These are phyloP conservation scores for Neonectria ditissima DNA, from an alignment of 2,329 filamentous ascomycete species.

Conservation along the genomic window DNA sequence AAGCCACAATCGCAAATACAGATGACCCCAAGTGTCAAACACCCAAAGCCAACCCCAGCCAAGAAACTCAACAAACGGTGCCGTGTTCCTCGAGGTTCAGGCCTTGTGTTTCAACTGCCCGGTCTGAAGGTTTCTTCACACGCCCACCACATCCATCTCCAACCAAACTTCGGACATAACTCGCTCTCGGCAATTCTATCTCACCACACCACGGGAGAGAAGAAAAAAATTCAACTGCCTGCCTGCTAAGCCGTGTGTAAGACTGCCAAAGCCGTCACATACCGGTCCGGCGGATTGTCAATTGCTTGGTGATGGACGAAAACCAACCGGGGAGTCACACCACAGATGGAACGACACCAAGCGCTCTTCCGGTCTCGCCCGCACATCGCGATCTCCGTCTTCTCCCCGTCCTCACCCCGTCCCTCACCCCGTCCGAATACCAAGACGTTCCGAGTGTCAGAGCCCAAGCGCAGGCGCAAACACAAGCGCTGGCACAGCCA, in stretches of 20 bases:
- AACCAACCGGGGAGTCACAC: slow-evolving; percentile 25
- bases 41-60: too few relatives aligned
- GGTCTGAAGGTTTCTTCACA: background rate
- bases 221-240: background rate
- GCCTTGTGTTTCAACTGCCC: background rate
- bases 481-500: background rate
- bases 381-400: slow-evolving; percentile 8
- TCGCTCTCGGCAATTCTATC: background rate
- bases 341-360: slow-evolving; percentile 28
- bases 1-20: background rate
- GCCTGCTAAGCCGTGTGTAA: background rate
- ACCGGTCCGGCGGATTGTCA: slow-evolving; percentile 8
- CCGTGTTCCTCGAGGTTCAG: background rate
- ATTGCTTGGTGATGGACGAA: slow-evolving; percentile 20
- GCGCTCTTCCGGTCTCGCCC: slow-evolving; percentile 21
- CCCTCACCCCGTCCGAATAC: too few relatives aligned
- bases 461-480: slow-evolving; percentile 3
- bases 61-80: too few relatives aligned
- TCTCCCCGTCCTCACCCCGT: too few relatives aligned
- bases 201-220: background rate
- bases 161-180: background rate
- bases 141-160: background rate
- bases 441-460: background rate
- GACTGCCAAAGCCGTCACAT: background rate
- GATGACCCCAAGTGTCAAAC: too few relatives aligned